Percentiles rank a stretch among this genome's conserved stretches.
Conservation (phyloP, 2,329 filamentous ascomycete species). For the Colletotrichum sp. region DNA sequence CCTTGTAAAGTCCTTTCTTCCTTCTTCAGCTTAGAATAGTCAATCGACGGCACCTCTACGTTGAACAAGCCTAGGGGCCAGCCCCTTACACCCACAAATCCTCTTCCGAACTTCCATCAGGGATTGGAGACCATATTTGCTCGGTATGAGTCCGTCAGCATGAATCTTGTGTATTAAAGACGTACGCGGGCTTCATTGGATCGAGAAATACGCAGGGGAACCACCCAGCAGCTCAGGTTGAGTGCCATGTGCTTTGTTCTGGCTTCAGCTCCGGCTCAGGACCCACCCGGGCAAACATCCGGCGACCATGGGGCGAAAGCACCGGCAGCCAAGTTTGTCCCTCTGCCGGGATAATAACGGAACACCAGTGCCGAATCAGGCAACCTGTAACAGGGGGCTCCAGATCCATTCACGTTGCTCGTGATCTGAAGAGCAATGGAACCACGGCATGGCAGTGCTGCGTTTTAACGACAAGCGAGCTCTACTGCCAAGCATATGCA, state of each 20-base stretch:
- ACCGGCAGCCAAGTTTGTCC: accelerated
- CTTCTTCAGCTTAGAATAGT: too few species aligned
- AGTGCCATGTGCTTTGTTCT: background rate
- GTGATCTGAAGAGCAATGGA: background rate
- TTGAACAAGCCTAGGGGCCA: too few species aligned
- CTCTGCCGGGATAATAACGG: background rate
- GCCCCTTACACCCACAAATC: background rate
- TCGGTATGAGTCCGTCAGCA: background rate
- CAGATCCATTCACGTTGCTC: background rate
- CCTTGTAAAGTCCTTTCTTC: too few species aligned
- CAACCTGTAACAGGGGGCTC: background rate
- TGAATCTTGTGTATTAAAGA: background rate
- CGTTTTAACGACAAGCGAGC: background rate
- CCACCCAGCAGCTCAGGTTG: background rate
- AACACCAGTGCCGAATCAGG: background rate
- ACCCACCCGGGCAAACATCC: background rate
- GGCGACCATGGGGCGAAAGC: background rate
- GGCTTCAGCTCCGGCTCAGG: background rate
- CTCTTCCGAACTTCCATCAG: background rate
- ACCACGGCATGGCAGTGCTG: background rate
- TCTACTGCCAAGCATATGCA: background rate
- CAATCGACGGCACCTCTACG: too few species aligned
- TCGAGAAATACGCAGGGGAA: background rate
- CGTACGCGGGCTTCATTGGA: background rate
- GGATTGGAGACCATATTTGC: background rate